These are phyloP conservation scores for Fusarium sp. DNA, from an alignment of 2,329 filamentous ascomycete species.

Conservation along the genomic window DNA sequence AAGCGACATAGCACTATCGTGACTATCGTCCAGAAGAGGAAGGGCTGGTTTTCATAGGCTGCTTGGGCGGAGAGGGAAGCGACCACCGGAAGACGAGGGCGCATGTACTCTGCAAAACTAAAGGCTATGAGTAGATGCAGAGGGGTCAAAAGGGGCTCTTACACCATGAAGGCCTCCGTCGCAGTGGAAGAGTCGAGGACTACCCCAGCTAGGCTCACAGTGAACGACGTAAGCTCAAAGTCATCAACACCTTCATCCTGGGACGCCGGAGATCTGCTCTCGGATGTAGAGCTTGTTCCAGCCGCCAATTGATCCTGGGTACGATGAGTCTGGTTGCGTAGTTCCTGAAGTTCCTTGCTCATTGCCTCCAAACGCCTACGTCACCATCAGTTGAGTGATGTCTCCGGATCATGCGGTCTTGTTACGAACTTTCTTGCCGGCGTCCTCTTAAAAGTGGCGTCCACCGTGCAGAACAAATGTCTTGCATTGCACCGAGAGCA, in stretches of 20 bases:
- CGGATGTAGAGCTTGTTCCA: background rate
- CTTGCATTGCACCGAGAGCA: conserved; percentile 25
- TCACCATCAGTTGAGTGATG: background rate
- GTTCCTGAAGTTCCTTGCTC: conserved; percentile 33
- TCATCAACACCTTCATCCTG: conserved; percentile 6
- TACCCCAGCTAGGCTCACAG: background rate
- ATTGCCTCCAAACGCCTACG: conserved; percentile 29
- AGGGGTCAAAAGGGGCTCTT: background rate
- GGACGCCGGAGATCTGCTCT: background rate
- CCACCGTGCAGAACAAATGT: conserved; percentile 33
- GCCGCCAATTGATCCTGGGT: background rate
- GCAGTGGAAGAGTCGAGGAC: background rate
- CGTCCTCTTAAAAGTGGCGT: conserved; percentile 27
- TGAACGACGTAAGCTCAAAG: background rate
- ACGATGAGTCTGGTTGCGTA: conserved; percentile 16
- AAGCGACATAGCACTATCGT: conserved; percentile 13
- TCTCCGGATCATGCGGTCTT: accelerated
- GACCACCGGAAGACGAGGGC: conserved; percentile 22
- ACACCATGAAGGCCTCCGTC: conserved; percentile 18
- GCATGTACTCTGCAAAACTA: conserved; percentile 28
- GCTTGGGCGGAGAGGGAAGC: background rate
- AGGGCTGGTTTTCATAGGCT: conserved; percentile 1
- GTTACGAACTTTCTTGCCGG: conserved; percentile 25
- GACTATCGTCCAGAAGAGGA: conserved; percentile 35
- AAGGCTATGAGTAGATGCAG: background rate